Conservation (phyloP, 768 basidiomycete species). For the Hericium coralloides region DNA sequence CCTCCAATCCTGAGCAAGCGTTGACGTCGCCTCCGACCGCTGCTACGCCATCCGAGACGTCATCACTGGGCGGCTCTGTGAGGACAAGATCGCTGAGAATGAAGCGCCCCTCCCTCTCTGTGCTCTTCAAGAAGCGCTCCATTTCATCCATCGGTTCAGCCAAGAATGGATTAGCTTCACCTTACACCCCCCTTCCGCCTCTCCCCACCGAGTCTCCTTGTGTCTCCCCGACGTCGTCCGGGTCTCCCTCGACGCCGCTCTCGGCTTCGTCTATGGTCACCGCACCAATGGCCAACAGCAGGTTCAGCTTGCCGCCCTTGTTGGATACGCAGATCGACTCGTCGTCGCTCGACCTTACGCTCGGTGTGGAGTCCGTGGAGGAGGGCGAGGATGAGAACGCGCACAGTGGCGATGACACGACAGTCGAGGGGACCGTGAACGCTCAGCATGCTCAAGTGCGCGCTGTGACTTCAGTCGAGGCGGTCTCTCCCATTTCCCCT, state of each 20-base stretch:
- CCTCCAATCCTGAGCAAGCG: slow-evolving; percentile 24
- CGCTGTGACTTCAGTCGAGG: background rate
- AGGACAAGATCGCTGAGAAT: slow-evolving; percentile 30
- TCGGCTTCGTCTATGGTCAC: slow-evolving; percentile 44
- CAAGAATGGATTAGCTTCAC: slow-evolving; percentile 22
- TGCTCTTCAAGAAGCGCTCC: slow-evolving; percentile 31
- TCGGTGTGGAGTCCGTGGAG: slow-evolving; percentile 18
- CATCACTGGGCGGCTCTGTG: slow-evolving; percentile 10
- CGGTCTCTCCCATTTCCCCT: background rate
- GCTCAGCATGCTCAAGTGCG: background rate
- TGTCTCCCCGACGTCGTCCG: slow-evolving; percentile 13
- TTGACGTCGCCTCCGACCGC: slow-evolving; percentile 22
- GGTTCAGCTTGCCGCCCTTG: slow-evolving; percentile 42
- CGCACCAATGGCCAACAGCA: slow-evolving; percentile 39
- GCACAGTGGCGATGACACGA: background rate
- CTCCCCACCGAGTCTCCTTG: background rate
- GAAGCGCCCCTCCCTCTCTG: background rate
- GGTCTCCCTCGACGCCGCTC: slow-evolving; percentile 22
- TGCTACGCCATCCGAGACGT: slow-evolving; percentile 21
- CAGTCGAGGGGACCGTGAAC: background rate
- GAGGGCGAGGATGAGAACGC: background rate
- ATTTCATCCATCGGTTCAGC: slow-evolving; percentile 33
- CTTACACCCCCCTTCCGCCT: slow-evolving; percentile 25
- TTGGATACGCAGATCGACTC: slow-evolving; percentile 55
- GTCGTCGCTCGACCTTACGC: slow-evolving; percentile 34